Evolutionary conservation across 2,329 filamentous ascomycete species (phyloP), one percentile per base, ranked within the genome.

Genomic region (Nothophaeocryptopus gaeumannii): DNA sequence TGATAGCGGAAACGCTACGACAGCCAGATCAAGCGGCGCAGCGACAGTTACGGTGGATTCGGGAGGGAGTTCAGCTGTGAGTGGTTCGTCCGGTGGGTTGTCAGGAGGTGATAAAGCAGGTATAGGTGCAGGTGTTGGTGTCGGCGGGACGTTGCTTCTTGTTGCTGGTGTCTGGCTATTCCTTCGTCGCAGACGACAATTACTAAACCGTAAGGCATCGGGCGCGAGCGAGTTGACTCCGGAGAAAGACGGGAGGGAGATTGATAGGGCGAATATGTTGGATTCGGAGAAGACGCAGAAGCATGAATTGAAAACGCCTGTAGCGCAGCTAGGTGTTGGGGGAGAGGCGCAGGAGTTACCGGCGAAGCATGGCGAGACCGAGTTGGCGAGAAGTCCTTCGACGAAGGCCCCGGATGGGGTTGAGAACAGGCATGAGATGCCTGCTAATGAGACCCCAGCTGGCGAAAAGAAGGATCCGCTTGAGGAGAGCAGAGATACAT

Each of bases 251-350:
- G 30, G 30, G n/a, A 33, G 11, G 14, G 40, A 43, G 34, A 15
- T 43, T 8, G 40, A 43, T 34, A 13, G 40, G 16, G 40, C 40
- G 13, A 43, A 43, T 29, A 43, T 43, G 40, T 32, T 43, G 11
- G 40, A 43, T 33, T 30, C 40, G 16, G 30, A 32, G 12, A 12
- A 14, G 11, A 43, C 30, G 14, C 30, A 43, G 40, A 43, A 43
- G 14, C 29, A 43, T 13, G 40, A 43, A 15, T 12, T 43, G 10
- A 29, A 32, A 16, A 30, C 14, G 20, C 40, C 40, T n/a, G 33
- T 20, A 13, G 40, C 30, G 8, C 30, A 43, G 29, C 26, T 43
- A 33, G 40, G 40, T 32, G 34, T 33, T 32, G 40, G 40, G 15
- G 13, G 13, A 12, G 40, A 43, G 4, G 40, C 40, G 14, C 40